phyloP scores from a whole-genome alignment of 2,329 filamentous ascomycete species.

The Cryphonectria naterciae region DNA sequence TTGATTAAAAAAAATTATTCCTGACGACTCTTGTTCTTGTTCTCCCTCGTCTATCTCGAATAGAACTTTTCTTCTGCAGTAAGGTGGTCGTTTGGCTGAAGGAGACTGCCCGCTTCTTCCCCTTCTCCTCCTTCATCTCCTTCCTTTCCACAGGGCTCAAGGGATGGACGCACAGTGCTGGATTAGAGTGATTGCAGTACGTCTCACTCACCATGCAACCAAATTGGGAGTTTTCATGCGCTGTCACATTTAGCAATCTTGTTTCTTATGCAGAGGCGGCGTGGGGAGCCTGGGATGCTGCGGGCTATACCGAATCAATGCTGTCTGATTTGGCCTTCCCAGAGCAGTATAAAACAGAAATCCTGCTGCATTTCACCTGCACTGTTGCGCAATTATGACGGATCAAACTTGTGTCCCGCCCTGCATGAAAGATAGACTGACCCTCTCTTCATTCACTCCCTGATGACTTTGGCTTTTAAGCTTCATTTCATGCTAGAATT shows the following conservation, averaged over 20 bases:
- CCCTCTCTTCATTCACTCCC: background rate
- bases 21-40: background rate
- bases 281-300: background rate
- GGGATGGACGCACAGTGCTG: background rate
- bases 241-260: background rate
- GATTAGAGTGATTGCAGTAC: background rate
- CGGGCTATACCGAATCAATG: background rate
- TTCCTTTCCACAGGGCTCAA: background rate
- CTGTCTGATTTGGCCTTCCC: background rate
- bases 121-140: background rate
- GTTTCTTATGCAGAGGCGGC: background rate
- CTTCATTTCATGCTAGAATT: background rate
- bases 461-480: background rate
- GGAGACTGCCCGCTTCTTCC: background rate
- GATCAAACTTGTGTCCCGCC: background rate
- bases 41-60: background rate
- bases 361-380: background rate
- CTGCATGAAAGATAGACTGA: background rate
- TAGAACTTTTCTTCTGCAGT: background rate
- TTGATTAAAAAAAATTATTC: background rate
- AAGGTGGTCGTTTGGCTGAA: background rate
- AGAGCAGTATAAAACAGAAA: background rate
- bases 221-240: background rate
- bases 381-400: background rate
- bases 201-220: background rate